These are phyloP conservation scores for Phylloporus scabripes DNA, from an alignment of 768 basidiomycete genomes.

Conservation along the genomic window DNA sequence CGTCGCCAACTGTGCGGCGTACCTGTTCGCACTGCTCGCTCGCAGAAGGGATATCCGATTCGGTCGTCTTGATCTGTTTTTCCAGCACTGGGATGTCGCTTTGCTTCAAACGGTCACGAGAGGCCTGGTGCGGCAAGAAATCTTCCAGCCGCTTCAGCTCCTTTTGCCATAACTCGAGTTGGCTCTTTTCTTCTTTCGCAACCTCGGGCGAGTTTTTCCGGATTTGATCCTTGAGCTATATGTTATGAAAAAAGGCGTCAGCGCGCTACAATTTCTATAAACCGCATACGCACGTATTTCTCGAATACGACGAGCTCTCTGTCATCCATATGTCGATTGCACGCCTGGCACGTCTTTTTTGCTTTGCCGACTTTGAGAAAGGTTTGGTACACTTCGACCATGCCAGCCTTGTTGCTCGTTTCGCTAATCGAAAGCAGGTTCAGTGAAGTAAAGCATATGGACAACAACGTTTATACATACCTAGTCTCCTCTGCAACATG, in stretches of 20 bases:
- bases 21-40: conserved; percentile 60
- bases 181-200: conserved; percentile 28
- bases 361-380: conserved; percentile 54
- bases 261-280: neutral
- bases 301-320: conserved; percentile 58
- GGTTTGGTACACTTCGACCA: conserved; percentile 45
- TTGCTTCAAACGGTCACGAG: conserved; percentile 47
- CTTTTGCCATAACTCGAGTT: conserved; percentile 52
- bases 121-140: conserved; percentile 52
- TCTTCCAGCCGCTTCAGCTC: conserved; percentile 53
- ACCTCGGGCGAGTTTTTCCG: conserved; percentile 49
- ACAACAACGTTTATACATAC: conserved; percentile 5
- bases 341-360: conserved; percentile 69
- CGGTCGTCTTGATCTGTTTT: conserved; percentile 51
- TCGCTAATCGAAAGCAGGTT: conserved; percentile 11
- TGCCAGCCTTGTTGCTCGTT: conserved; percentile 26
- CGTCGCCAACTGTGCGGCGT: conserved; percentile 4
- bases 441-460: neutral
- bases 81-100: conserved; percentile 67
- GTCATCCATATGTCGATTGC: conserved; percentile 62
- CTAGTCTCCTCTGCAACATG: conserved; percentile 14
- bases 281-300: conserved; percentile 48
- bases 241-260: neutral
- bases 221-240: conserved; percentile 61
- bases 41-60: conserved; percentile 49